These are phyloP conservation scores for Pholiota adiposa DNA, from an alignment of 1,284 basidiomycete species.

Conservation along the genomic window DNA sequence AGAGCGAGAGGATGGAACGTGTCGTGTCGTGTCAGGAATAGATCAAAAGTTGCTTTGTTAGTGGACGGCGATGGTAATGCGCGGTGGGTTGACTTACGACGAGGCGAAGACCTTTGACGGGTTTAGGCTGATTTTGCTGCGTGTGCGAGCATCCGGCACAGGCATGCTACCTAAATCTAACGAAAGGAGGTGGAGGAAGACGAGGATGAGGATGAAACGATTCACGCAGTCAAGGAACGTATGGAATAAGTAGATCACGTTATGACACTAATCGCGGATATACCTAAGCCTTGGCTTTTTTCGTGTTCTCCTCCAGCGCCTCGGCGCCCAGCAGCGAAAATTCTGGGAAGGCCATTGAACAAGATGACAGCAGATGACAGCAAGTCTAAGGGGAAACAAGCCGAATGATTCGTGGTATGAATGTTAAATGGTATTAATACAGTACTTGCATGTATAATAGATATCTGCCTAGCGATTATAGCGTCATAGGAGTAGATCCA, in stretches of 20 bases:
- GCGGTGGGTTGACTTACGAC: slow-evolving; percentile 47
- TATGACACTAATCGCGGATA: background rate
- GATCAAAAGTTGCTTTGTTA: background rate
- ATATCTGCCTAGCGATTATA: background rate
- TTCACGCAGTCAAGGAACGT: background rate
- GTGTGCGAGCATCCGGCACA: slow-evolving; percentile 68
- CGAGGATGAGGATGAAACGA: background rate
- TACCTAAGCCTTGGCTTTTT: background rate
- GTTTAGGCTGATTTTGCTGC: slow-evolving; percentile 67
- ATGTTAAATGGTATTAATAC: slow-evolving; percentile 1
- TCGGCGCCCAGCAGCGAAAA: background rate
- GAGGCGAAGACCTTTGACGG: slow-evolving; percentile 54
- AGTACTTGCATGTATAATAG: slow-evolving; percentile 1
- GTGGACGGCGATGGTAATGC: slow-evolving; percentile 8
- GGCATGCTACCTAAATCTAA: slow-evolving; percentile 52
- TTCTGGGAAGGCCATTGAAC: background rate
- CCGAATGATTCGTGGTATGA: background rate
- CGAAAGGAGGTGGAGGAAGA: slow-evolving; percentile 17
- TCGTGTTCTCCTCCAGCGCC: background rate
- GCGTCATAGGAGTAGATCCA: slow-evolving; percentile 1
- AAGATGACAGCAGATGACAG: background rate
- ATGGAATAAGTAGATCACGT: slow-evolving; percentile 1
- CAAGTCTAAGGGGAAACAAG: no score
- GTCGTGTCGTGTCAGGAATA: slow-evolving; percentile 30
- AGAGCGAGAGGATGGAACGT: slow-evolving; percentile 12